Evolutionary conservation across 176 grass and related monocot genomes (phyloP), one percentile per base, ranked within the genome.

Genomic region (Juncus inflexus): DNA sequence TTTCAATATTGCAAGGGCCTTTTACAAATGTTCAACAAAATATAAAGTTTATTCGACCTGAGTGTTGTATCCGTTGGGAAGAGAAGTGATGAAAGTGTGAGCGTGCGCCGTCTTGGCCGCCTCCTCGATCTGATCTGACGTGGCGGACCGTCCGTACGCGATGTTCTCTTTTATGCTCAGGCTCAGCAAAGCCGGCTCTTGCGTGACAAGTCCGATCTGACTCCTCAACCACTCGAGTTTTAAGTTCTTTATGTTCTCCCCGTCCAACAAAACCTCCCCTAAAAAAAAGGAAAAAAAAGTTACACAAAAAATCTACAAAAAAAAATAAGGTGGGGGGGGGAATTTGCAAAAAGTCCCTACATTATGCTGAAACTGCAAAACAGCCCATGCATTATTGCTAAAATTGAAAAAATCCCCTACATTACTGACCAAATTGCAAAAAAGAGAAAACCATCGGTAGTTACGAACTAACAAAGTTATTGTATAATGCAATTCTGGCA

Each of bases 191-290:
- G 94, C 94, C 62, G 94, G 94, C 76, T 89, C 85, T 77, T 99
- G 94, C 61, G 94, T 99, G 60, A 99, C 94, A 74, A 99, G 76
- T 69, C 94, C 94, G 67, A 99, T 99, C 85, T 99, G 94, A 77
- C 85, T 92, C 89, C 94, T 86, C 74, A 99, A 74, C 94, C 94
- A 99, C 75, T 86, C 82, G 57, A 99, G 64, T 67, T 82, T 92
- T 52, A 99, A 66, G 65, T 73, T 89, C 69, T 86, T 99, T 77
- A 99, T 99, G 70, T 99, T 99, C 52, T 99, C 94, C 45, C 94
- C 94, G 80, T 99, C 94, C 78, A 99, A 82, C 47, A 99, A 87
- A 42, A 99, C 94, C 83, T 99, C 94, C 35, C 94, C 94, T 97
- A 47, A 58, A 77, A 74, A 28, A 81, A 73, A 52, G 74, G 56